phyloP scores from a whole-genome alignment of 768 basidiomycete genomes.

The Boletus reticulatus region DNA sequence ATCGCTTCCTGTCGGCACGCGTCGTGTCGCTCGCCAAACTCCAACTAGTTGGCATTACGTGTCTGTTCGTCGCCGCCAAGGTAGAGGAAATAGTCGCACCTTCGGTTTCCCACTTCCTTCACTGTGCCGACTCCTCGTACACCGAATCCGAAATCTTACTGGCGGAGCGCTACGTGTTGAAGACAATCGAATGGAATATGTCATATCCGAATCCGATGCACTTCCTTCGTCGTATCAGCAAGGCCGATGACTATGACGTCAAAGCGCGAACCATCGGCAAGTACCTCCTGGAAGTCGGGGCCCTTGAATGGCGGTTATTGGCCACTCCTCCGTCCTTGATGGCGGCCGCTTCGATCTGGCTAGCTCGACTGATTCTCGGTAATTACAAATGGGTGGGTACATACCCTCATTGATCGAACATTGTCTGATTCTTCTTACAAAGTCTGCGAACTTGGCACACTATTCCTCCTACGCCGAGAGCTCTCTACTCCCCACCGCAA shows the following conservation, averaged over 20 bases:
- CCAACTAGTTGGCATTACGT: slow-evolving; percentile 87
- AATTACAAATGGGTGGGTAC: slow-evolving; percentile 80
- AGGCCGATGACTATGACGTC: slow-evolving; percentile 89
- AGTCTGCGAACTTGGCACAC: slow-evolving; percentile 85
- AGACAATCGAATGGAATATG: slow-evolving; percentile 83
- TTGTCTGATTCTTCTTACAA: slow-evolving; percentile 13
- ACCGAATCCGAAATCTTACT: slow-evolving; percentile 78
- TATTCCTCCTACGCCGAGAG: slow-evolving; percentile 85
- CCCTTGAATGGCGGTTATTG: slow-evolving; percentile 79
- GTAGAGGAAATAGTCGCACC: slow-evolving; percentile 93
- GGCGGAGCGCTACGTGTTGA: slow-evolving; percentile 86
- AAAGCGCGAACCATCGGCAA: slow-evolving; percentile 86
- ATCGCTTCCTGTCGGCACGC: slow-evolving; percentile 57
- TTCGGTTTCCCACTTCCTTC: slow-evolving; percentile 74
- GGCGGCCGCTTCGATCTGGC: slow-evolving; percentile 84
- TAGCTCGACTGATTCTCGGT: slow-evolving; percentile 77
- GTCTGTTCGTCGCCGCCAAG: slow-evolving; percentile 86
- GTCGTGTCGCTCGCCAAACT: slow-evolving; percentile 72
- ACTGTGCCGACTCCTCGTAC: slow-evolving; percentile 77
- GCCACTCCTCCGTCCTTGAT: slow-evolving; percentile 71
- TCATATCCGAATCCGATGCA: slow-evolving; percentile 87
- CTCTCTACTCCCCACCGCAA: slow-evolving; percentile 76
- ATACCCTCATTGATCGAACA: neutral
- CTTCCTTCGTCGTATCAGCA: slow-evolving; percentile 85
- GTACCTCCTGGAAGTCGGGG: slow-evolving; percentile 85